Percentiles rank a stretch among this genome's conserved stretches.
These are phyloP conservation scores for Trichocomaceae sp. DNA, from an alignment of 2,329 filamentous ascomycete genomes.

Conservation along the genomic window DNA sequence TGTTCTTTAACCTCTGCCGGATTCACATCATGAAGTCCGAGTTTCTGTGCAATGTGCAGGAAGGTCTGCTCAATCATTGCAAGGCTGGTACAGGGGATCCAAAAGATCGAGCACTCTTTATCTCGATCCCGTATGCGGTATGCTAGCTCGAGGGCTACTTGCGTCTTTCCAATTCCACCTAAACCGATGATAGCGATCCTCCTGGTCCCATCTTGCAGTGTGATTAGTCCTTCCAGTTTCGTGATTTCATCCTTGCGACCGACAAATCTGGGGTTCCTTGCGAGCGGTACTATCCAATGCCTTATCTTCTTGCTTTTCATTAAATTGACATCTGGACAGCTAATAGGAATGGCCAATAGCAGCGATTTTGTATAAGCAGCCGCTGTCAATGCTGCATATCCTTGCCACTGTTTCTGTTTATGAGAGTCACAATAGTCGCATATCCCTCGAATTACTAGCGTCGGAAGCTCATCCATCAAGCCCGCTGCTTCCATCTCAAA, in stretches of 20 bases:
- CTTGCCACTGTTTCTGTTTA: constrained; percentile 3
- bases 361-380: constrained; percentile 10
- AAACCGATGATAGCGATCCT: constrained; percentile 1
- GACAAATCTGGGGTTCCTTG: constrained; percentile 10
- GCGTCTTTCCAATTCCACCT: background rate
- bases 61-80: constrained; percentile 2
- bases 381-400: constrained; percentile 3
- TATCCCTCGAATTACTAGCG: background rate
- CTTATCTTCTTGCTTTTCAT: background rate
- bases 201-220: background rate
- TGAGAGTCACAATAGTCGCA: background rate
- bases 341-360: background rate
- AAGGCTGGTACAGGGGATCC: constrained; percentile 1
- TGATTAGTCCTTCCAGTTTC: constrained; percentile 6
- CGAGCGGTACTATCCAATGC: constrained; percentile 13
- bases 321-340: background rate
- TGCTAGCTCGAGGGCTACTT: constrained; percentile 14
- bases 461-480: constrained; percentile 2
- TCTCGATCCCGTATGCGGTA: background rate
- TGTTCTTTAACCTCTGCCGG: constrained; percentile 10
- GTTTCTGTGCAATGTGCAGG: background rate
- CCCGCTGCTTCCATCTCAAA: background rate
- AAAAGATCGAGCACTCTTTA: constrained; percentile 1
- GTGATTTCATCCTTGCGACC: constrained; percentile 13
- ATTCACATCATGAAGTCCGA: constrained; percentile 16